Conservation (phyloP, 2,329 filamentous ascomycete species). For the Fusarium musae region DNA sequence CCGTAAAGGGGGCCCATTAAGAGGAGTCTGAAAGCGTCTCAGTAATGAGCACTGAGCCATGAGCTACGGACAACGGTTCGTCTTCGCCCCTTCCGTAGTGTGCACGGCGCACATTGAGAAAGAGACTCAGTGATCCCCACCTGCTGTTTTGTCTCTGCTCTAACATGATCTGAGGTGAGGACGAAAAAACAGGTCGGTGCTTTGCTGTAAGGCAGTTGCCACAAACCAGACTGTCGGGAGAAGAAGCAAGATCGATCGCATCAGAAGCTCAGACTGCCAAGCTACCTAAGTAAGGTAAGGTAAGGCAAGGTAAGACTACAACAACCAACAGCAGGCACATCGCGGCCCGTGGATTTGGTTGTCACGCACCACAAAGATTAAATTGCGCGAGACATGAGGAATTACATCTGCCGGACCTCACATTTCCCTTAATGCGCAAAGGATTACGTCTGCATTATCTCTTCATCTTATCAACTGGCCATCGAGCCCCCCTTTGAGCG, state of each 20-base stretch:
- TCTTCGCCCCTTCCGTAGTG: constrained; percentile 33
- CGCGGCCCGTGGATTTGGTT: constrained; percentile 11
- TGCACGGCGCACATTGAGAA: constrained; percentile 20
- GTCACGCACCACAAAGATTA: constrained; percentile 14
- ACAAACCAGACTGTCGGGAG: constrained; percentile 25
- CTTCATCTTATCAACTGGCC: constrained; percentile 12
- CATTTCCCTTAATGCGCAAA: not conserved
- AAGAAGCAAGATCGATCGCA: constrained; percentile 28
- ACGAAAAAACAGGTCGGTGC: constrained; percentile 12
- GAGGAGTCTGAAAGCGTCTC: not conserved
- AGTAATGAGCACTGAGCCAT: constrained; percentile 17
- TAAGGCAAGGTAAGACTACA: constrained; percentile 7
- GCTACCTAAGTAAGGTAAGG: not conserved
- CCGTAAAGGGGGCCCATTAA: not conserved
- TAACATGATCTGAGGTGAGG: not conserved
- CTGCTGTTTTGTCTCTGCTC: not conserved
- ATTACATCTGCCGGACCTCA: not conserved
- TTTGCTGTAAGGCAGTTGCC: constrained; percentile 7
- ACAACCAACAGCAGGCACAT: constrained; percentile 14
- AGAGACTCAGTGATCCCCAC: not conserved
- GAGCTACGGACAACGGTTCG: constrained; percentile 27
- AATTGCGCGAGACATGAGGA: constrained; percentile 1
- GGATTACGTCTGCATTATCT: constrained; percentile 4
- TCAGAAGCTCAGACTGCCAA: constrained; percentile 1
- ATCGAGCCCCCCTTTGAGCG: constrained; percentile 4